Evolutionary conservation across 805 yeast species (phyloP), one percentile per base, ranked within the genome.

Genomic region (Lachancea thermotolerans): DNA sequence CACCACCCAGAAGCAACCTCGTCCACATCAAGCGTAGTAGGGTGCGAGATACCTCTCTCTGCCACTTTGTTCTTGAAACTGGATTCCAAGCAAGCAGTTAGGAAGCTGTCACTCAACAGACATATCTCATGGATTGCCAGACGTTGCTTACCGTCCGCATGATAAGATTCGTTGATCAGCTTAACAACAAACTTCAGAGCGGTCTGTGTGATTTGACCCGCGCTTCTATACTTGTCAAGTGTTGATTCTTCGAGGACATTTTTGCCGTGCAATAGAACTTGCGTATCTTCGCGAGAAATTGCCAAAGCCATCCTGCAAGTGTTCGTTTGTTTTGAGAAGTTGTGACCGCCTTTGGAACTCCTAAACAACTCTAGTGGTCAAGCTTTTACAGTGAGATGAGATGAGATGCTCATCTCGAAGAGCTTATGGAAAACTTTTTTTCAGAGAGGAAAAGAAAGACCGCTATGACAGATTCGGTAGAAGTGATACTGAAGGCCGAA

Each of bases 31-130:
- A 93, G 78, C 42, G 86, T 77, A 14, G 89, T 89, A n/a, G 99
- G 99, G 49, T 77, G 78, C 9, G 96, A 86, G 60, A 93, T 85
- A 48, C 98, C 96, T 68, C 85, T 88, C 71, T 93, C 99, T 53
- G 77, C 74, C 28, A 82, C 83, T 41, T 73, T 72, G 52, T 73
- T 74, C 55, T 71, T 81, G 66, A 77, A 90, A 29, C 75, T 82
- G 45, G 69, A 73, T 46, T 71, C 71, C 43, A 85, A 69, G 45
- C 89, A 75, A 36, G 77, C 69, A 41, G 71, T 67, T 59, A 91
- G 67, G 65, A 81, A 84, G 30, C 85, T 77, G 65, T 93, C 98
- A 38, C 95, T 86, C 39, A 83, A 68, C 31, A 86, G 65, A 71
- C 97, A 90, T 50, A 93, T 71, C 58, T 89, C 95, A 32, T 83